Evolutionary conservation across 1,284 basidiomycete species (phyloP).

Genomic region (Moesziomyces antarcticus): DNA sequence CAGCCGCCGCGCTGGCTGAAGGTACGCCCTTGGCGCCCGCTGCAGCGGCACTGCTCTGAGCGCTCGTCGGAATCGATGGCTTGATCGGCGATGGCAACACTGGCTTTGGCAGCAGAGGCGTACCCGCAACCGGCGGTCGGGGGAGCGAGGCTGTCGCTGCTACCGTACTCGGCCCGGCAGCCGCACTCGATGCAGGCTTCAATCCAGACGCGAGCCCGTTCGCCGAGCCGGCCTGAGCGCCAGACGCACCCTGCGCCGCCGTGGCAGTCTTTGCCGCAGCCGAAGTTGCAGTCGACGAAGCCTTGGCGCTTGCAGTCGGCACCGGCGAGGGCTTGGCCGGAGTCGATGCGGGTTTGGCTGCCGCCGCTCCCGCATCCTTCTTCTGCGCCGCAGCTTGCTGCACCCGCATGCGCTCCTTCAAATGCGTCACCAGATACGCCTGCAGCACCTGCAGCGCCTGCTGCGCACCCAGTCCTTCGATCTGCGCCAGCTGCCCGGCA

Average conservation of each 20-base stretch:
- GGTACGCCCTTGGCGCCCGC: conserved; percentile 2
- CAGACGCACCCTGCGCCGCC: not conserved
- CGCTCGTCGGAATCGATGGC: conserved; percentile 19
- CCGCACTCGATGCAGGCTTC: conserved; percentile 5
- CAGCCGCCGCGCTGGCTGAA: not conserved
- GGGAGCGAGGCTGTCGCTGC: conserved; percentile 21
- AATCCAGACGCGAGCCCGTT: conserved; percentile 15
- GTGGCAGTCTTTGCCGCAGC: conserved; percentile 1
- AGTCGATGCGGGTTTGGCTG: conserved; percentile 6
- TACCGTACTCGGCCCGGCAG: conserved; percentile 2
- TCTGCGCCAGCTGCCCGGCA: conserved; percentile 77
- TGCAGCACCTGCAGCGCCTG: conserved; percentile 84
- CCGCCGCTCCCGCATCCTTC: conserved; percentile 24
- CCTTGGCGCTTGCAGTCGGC: conserved; percentile 9
- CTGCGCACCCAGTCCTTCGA: conserved; percentile 83
- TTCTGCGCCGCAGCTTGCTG: conserved; percentile 63
- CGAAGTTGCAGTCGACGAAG: not conserved
- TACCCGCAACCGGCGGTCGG: conserved; percentile 21
- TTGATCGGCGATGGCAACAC: conserved; percentile 38
- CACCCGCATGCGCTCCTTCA: conserved; percentile 79
- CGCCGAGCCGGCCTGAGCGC: not conserved
- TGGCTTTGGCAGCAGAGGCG: conserved; percentile 32
- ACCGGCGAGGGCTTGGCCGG: conserved; percentile 4
- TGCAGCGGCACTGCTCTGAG: conserved; percentile 4
- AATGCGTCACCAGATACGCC: conserved; percentile 82